phyloP scores from a whole-genome alignment of 139 green algal species.

The Tetraselmis striata region DNA sequence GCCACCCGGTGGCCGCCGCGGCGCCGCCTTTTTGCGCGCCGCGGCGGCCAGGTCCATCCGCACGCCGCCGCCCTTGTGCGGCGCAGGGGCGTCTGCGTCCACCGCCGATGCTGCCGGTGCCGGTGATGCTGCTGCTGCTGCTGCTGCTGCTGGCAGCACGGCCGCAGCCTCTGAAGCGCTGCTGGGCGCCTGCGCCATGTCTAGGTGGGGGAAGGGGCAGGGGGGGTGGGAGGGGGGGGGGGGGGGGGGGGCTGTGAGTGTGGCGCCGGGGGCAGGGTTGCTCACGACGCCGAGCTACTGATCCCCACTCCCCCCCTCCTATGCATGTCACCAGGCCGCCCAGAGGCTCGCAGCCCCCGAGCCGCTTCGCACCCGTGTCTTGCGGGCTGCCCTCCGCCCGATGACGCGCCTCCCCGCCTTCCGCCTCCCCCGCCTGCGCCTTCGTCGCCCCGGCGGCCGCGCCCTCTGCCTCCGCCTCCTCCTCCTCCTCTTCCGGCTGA shows the following conservation, averaged over 20 bases:
- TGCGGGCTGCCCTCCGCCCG: conserved; percentile 5
- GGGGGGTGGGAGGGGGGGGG: too few species aligned
- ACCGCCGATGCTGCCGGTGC: too few species aligned
- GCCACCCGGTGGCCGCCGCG: too few species aligned
- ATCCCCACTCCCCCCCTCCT: background rate
- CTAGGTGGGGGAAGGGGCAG: too few species aligned
- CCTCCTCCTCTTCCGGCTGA: conserved; percentile 2
- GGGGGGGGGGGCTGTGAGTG: too few species aligned
- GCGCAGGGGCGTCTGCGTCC: background rate
- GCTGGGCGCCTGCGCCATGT: too few species aligned
- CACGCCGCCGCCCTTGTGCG: background rate
- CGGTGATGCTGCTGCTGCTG: too few species aligned
- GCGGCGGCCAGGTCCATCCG: background rate
- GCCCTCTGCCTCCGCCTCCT: background rate
- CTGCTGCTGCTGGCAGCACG: too few species aligned
- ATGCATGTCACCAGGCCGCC: too few species aligned
- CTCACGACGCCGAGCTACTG: too few species aligned
- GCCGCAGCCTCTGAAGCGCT: too few species aligned
- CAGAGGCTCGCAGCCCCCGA: background rate
- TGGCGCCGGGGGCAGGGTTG: too few species aligned
- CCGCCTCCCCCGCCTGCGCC: background rate
- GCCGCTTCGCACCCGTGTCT: background rate
- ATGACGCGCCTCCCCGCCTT: conserved; percentile 11
- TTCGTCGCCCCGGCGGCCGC: conserved; percentile 6
- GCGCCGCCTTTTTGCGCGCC: background rate